Conservation (phyloP, 805 yeast genomes). For the Lipomyces starkeyi region DNA sequence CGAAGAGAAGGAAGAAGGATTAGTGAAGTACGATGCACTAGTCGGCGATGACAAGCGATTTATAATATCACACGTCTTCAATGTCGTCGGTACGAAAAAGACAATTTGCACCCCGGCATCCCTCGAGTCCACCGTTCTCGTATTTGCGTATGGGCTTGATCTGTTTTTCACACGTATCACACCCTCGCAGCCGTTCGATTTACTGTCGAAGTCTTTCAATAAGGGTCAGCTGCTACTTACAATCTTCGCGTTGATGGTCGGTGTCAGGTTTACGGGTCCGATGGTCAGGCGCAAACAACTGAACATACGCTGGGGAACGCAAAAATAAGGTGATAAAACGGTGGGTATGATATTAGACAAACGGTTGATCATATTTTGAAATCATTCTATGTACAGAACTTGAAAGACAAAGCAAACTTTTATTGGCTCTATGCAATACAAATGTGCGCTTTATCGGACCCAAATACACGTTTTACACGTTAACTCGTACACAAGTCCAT, state of each 20-base stretch:
- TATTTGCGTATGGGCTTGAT: constrained; percentile 73
- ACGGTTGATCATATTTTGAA: not conserved
- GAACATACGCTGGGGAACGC: constrained; percentile 57
- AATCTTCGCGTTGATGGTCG: constrained; percentile 56
- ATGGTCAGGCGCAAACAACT: constrained; percentile 61
- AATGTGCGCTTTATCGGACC: not conserved
- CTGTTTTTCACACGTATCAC: constrained; percentile 75
- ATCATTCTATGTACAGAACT: not conserved
- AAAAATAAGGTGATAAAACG: not conserved
- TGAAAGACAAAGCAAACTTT: constrained; percentile 6
- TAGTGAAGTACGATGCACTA: constrained; percentile 70
- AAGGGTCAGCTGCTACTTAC: constrained; percentile 67
- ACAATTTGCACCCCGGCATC: constrained; percentile 57
- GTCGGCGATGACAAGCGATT: constrained; percentile 56
- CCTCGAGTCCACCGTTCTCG: constrained; percentile 76
- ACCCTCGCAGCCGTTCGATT: constrained; percentile 86
- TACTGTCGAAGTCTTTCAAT: constrained; percentile 69
- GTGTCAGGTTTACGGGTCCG: constrained; percentile 60
- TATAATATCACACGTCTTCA: constrained; percentile 59
- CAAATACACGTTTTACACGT: not conserved
- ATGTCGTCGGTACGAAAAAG: constrained; percentile 47
- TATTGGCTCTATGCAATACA: not conserved
- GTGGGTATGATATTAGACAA: not conserved
- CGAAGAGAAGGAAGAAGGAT: constrained; percentile 63
- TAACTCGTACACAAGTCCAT: not conserved